Percentiles rank a stretch among this genome's conserved stretches.
phyloP scores from a whole-genome alignment of 371 early-diverging fungal genomes.

The Dinochytrium kinnereticum region DNA sequence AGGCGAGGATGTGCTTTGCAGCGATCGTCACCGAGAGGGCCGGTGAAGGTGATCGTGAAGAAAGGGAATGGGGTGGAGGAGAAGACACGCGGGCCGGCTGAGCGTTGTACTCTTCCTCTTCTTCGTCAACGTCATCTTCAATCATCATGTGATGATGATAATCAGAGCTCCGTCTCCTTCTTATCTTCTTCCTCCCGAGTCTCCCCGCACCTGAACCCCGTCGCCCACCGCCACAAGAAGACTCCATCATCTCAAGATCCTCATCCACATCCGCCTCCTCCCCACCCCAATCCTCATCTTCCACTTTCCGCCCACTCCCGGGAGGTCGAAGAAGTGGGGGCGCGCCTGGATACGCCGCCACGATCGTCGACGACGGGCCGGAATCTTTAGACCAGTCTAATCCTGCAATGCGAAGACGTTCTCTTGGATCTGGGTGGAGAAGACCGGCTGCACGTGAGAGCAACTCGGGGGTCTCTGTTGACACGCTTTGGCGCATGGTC shows the following conservation, averaged over 20 bases:
- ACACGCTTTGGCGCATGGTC: neutral
- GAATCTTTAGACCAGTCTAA: too few relatives aligned
- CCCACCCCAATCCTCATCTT: neutral
- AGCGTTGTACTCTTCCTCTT: neutral
- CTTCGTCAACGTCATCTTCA: too few relatives aligned
- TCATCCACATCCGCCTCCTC: neutral
- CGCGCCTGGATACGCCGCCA: too few relatives aligned
- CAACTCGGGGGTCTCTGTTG: neutral
- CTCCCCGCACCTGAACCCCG: too few relatives aligned
- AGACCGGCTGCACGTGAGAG: neutral
- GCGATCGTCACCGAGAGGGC: neutral
- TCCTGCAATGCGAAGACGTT: neutral
- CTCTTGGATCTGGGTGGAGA: neutral
- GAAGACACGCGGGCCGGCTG: neutral
- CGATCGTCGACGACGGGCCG: too few relatives aligned
- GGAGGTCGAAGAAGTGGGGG: too few relatives aligned
- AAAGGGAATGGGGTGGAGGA: constrained; percentile 2
- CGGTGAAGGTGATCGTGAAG: constrained; percentile 1
- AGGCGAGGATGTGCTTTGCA: constrained; percentile 5
- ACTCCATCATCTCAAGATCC: neutral
- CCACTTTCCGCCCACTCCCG: neutral
- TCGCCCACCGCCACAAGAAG: neutral
- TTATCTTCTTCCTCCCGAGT: neutral
- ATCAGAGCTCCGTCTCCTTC: neutral
- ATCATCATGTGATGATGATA: too few relatives aligned